These are phyloP conservation scores for Candolleomyces eurysporus DNA, from an alignment of 768 basidiomycete genomes.

Conservation along the genomic window DNA sequence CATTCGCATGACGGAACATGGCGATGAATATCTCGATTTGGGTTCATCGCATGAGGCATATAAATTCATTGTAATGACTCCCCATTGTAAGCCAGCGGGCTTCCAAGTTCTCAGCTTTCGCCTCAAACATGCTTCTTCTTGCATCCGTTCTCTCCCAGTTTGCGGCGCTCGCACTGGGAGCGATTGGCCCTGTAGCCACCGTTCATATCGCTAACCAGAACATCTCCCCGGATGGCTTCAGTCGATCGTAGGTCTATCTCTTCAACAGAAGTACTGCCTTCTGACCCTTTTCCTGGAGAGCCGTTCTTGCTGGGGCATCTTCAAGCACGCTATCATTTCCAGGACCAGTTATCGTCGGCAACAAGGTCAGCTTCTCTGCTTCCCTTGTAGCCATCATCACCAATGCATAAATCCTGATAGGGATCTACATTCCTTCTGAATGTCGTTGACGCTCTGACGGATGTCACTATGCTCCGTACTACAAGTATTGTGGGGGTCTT, in stretches of 20 bases:
- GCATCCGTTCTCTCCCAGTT: background rate
- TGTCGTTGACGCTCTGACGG: slow-evolving; percentile 44
- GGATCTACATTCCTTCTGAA: slow-evolving; percentile 44
- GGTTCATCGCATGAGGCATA: background rate
- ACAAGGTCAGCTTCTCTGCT: slow-evolving; percentile 5
- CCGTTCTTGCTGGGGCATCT: slow-evolving; percentile 12
- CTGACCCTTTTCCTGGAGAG: background rate
- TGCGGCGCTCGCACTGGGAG: background rate
- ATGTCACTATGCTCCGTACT: slow-evolving; percentile 44
- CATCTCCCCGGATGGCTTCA: slow-evolving; percentile 12
- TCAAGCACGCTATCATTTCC: slow-evolving; percentile 10
- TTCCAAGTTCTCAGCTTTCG: background rate
- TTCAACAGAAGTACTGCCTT: background rate
- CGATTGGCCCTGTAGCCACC: background rate
- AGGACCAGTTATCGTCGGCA: slow-evolving; percentile 12
- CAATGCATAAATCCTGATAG: slow-evolving; percentile 6
- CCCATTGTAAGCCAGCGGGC: background rate
- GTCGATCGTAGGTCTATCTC: slow-evolving; percentile 8
- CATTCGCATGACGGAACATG: background rate
- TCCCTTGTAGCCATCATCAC: background rate
- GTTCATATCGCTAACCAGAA: slow-evolving; percentile 4
- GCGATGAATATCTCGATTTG: background rate
- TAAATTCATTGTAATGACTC: background rate
- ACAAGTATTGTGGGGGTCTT: slow-evolving; percentile 44
- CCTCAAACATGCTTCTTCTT: background rate